Base-by-base conservation (phyloP, 2,329 filamentous ascomycete genomes). In the Calonectria fujianensis region DNA sequence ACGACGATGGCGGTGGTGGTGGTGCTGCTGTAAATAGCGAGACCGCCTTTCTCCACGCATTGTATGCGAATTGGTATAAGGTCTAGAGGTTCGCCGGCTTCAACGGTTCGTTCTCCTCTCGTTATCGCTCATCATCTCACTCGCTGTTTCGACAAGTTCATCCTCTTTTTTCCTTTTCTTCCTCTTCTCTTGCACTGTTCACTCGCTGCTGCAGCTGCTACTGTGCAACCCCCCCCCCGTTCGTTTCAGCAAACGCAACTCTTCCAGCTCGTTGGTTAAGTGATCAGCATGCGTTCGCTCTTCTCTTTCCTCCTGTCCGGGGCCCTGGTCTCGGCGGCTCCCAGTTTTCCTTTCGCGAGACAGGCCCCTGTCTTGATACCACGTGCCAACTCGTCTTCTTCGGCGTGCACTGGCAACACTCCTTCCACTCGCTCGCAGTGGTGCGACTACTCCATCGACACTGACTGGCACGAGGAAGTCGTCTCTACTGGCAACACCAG, bases 401-500 rank as follows among this genome's bases (percentile, higher is more conserved):
- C 29, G 3, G 24, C 66, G 10, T 78, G 76, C 35, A 24, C 27
- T 18, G 75, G 76, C 4, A 84, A 84, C 77, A 81, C 81, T 2
- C 78, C 83, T 1, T 81, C 77, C 13, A 80, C 82, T 27, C 82
- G 84, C 11, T 74, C 74, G 10, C 78, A 84, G 74, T 89, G 89
- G 89, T 88, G 89, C 31, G 84, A 89, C 54, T 88, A 87, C 74
- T 86, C 86, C 64, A 84, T 90, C 59, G 82, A 86, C 51, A 89
- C 88, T 3, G 86, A 90, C 79, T 90, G 87, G 78, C 84, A 82
- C 35, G 81, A 81, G 0, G 80, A 82, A 1, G 81, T 80, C 9
- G 86, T 87, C 3, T 82, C 89, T 65, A 91, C 89, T 1, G 88
- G 89, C 2, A 87, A 88, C 0, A 89, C 86, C 16, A 82, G 86